Percentiles rank a stretch among this genome's conserved stretches.
Evolutionary conservation across 164 flowering plant genomes (phyloP).

Genomic region (Piper longum): DNA sequence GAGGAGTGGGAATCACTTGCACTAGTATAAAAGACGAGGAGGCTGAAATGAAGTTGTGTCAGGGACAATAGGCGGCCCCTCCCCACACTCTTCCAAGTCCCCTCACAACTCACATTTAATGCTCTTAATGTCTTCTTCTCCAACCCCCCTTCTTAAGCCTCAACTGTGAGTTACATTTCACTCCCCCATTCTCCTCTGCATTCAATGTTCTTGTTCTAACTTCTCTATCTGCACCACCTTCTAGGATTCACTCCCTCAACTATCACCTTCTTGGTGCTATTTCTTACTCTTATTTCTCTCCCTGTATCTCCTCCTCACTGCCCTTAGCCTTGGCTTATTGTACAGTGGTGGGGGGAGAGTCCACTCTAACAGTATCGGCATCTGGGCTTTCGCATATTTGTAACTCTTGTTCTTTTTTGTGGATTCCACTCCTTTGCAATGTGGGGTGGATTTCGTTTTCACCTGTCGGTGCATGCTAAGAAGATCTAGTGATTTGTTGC

Average conservation of each 20-base stretch:
- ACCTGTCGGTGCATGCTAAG: too few species aligned
- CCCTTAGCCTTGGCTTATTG: not conserved
- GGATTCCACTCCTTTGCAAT: too few species aligned
- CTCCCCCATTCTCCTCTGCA: not conserved
- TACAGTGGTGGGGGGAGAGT: not conserved
- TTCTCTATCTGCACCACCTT: not conserved
- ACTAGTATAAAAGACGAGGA: not conserved
- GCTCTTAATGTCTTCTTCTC: not conserved
- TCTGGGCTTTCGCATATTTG: not conserved
- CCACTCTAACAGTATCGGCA: not conserved
- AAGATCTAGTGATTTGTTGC: too few species aligned
- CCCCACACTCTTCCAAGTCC: not conserved
- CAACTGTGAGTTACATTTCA: not conserved
- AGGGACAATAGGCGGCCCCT: not conserved
- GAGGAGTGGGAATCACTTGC: not conserved
- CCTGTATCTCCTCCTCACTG: too few species aligned
- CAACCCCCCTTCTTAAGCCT: not conserved
- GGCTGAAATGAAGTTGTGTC: not conserved
- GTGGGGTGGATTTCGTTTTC: too few species aligned
- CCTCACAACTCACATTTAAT: not conserved
- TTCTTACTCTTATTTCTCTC: too few species aligned
- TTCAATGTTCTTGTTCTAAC: not conserved
- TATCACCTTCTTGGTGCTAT: too few species aligned
- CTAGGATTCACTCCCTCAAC: not conserved
- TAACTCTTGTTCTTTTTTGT: too few species aligned